These are phyloP conservation scores for Gonapodya prolifera DNA, from an alignment of 192 early-diverging fungal genomes.

Conservation along the genomic window DNA sequence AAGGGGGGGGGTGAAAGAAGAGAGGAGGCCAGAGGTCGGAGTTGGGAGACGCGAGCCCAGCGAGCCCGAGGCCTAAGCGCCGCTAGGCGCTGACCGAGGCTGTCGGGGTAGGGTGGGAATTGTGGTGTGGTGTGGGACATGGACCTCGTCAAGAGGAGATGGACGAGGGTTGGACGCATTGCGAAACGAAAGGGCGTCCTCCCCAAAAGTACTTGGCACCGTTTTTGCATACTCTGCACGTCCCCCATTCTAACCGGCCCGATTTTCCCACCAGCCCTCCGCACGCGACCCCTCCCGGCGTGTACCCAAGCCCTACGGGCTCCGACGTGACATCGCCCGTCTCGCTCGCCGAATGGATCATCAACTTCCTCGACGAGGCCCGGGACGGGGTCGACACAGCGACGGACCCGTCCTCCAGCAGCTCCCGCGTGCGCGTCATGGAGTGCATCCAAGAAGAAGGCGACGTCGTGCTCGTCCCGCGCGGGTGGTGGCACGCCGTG, in stretches of 20 bases:
- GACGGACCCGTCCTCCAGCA: slow-evolving; percentile 14
- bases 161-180: too few relatives aligned
- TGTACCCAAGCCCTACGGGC: slow-evolving; percentile 27
- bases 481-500: slow-evolving; percentile 64
- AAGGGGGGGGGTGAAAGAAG: too few relatives aligned
- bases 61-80: too few relatives aligned
- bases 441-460: slow-evolving; percentile 53
- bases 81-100: too few relatives aligned
- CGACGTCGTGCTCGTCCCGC: slow-evolving; percentile 57
- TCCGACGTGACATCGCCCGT: slow-evolving; percentile 58
- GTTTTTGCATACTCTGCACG: too few relatives aligned
- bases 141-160: not conserved
- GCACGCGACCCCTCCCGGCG: not conserved
- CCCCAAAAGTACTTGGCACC: too few relatives aligned
- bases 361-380: slow-evolving; percentile 43
- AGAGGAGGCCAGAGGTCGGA: too few relatives aligned
- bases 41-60: too few relatives aligned
- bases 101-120: not conserved
- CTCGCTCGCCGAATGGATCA: slow-evolving; percentile 55
- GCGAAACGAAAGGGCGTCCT: too few relatives aligned
- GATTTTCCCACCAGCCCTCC: not conserved
- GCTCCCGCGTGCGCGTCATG: slow-evolving; percentile 13
- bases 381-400: slow-evolving; percentile 4
- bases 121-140: not conserved
- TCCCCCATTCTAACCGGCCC: too few relatives aligned